Conservation (phyloP, 1,139 yeast genomes). For the Zygoascus hellenicus region DNA sequence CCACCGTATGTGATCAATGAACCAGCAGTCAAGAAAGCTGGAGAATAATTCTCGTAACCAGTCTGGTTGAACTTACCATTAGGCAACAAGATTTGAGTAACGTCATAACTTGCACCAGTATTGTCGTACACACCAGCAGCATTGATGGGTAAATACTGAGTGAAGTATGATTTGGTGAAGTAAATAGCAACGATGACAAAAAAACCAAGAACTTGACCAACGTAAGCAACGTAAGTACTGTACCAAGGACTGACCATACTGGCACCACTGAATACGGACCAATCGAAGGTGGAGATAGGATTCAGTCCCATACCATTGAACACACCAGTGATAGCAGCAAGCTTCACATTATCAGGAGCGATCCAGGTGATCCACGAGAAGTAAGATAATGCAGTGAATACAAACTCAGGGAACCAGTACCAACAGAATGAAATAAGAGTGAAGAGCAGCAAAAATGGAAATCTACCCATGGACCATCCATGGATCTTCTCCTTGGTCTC, state of each 20-base stretch:
- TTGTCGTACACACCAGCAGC: conserved; percentile 43
- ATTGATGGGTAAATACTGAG: conserved; percentile 51
- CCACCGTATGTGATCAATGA: conserved; percentile 35
- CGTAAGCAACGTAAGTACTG: conserved; percentile 38
- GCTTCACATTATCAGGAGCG: conserved; percentile 46
- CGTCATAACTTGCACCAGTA: conserved; percentile 41
- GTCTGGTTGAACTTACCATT: conserved; percentile 28
- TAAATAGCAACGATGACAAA: conserved; percentile 39
- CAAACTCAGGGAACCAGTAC: conserved; percentile 52
- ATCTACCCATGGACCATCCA: conserved; percentile 48
- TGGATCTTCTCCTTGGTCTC: conserved; percentile 40
- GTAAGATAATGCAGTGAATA: conserved; percentile 45
- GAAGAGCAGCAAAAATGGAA: conserved; percentile 39
- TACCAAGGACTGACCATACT: conserved; percentile 42
- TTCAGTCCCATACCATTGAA: conserved; percentile 54
- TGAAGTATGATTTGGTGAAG: conserved; percentile 49
- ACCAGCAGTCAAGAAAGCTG: conserved; percentile 42
- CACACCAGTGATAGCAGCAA: conserved; percentile 54
- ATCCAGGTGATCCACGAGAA: conserved; percentile 66
- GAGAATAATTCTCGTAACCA: conserved; percentile 35
- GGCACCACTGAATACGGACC: conserved; percentile 38
- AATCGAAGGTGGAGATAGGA: conserved; percentile 51
- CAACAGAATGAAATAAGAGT: conserved; percentile 41
- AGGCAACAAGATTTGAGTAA: conserved; percentile 38
- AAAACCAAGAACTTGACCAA: conserved; percentile 41